phyloP scores from a whole-genome alignment of 2,329 filamentous ascomycete genomes.

The Fusarium sp. region DNA sequence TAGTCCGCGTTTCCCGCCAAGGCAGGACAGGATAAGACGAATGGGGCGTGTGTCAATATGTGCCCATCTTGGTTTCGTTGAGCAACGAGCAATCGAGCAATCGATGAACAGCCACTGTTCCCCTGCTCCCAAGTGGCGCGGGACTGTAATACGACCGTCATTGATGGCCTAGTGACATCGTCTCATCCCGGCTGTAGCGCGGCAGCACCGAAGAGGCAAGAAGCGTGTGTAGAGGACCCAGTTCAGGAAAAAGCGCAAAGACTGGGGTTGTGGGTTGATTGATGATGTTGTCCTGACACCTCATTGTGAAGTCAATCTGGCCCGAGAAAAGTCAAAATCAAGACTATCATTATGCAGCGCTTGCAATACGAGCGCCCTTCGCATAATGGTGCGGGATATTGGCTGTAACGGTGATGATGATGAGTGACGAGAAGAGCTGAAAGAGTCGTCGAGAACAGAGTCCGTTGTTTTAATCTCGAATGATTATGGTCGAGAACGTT shows the following conservation, averaged over 20 bases:
- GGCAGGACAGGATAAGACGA: slow-evolving; percentile 1
- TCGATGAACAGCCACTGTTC: slow-evolving; percentile 27
- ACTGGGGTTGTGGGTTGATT: slow-evolving; percentile 7
- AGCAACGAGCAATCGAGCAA: slow-evolving; percentile 1
- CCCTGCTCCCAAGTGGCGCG: slow-evolving; percentile 25
- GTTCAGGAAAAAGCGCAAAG: slow-evolving; percentile 16
- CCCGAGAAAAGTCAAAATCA: slow-evolving; percentile 14
- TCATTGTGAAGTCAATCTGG: slow-evolving; percentile 20
- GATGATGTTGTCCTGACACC: slow-evolving; percentile 47
- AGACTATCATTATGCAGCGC: not conserved
- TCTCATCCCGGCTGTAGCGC: slow-evolving; percentile 35
- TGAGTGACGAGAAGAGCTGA: slow-evolving; percentile 20
- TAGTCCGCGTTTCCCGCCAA: slow-evolving; percentile 2
- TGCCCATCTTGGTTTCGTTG: slow-evolving; percentile 7
- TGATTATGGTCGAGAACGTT: slow-evolving; percentile 19
- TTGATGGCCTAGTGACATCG: slow-evolving; percentile 33
- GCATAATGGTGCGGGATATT: not conserved
- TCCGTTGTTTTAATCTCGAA: slow-evolving; percentile 13
- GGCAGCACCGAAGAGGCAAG: slow-evolving; percentile 38
- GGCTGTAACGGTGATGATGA: slow-evolving; percentile 11
- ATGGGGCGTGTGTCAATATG: slow-evolving; percentile 23
- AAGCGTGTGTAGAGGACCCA: not conserved
- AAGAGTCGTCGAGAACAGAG: not conserved
- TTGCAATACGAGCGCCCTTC: slow-evolving; percentile 8
- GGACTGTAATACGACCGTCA: slow-evolving; percentile 32